Conservation (phyloP, 2,329 filamentous ascomycete species). For the Alternaria sp. region DNA sequence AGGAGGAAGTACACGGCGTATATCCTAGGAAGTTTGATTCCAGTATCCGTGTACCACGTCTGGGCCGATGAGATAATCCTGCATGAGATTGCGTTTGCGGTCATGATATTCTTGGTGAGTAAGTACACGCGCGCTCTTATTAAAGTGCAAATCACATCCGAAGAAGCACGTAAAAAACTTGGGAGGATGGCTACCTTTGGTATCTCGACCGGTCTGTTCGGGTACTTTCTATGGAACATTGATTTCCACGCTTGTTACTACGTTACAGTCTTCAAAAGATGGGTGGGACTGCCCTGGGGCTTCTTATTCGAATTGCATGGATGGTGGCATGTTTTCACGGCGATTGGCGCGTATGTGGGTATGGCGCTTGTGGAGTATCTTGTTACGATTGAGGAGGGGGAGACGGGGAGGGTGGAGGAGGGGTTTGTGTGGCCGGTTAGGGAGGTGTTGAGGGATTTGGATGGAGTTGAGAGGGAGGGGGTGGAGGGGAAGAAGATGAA, state of each 20-base stretch:
- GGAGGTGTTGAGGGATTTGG: slow-evolving; percentile 38
- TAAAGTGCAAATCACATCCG: slow-evolving; percentile 30
- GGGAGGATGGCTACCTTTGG: slow-evolving; percentile 38
- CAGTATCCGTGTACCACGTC: slow-evolving; percentile 46
- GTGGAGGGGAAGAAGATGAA: slow-evolving; percentile 20
- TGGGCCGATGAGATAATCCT: slow-evolving; percentile 50
- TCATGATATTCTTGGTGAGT: slow-evolving; percentile 51
- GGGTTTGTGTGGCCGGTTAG: slow-evolving; percentile 48
- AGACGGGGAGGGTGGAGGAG: slow-evolving; percentile 34
- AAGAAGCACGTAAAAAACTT: slow-evolving; percentile 29
- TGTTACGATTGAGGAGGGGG: slow-evolving; percentile 40
- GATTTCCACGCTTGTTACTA: slow-evolving; percentile 61
- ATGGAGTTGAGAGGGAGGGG: slow-evolving; percentile 16
- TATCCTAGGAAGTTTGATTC: slow-evolving; percentile 40
- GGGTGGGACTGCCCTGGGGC: slow-evolving; percentile 61
- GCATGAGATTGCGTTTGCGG: slow-evolving; percentile 49
- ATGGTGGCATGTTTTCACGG: slow-evolving; percentile 70
- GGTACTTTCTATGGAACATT: slow-evolving; percentile 64
- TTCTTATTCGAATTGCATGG: slow-evolving; percentile 66
- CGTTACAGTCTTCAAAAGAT: slow-evolving; percentile 55
- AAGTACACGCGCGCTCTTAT: slow-evolving; percentile 38
- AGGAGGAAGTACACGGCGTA: slow-evolving; percentile 32
- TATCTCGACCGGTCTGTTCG: slow-evolving; percentile 54
- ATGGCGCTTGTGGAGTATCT: slow-evolving; percentile 49
- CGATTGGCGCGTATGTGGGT: slow-evolving; percentile 57